A percentile compares a stretch with the other conserved stretches of the same genome.
These are phyloP conservation scores for Elsinoe arachidis DNA, from an alignment of 2,329 filamentous ascomycete genomes.

Conservation along the genomic window DNA sequence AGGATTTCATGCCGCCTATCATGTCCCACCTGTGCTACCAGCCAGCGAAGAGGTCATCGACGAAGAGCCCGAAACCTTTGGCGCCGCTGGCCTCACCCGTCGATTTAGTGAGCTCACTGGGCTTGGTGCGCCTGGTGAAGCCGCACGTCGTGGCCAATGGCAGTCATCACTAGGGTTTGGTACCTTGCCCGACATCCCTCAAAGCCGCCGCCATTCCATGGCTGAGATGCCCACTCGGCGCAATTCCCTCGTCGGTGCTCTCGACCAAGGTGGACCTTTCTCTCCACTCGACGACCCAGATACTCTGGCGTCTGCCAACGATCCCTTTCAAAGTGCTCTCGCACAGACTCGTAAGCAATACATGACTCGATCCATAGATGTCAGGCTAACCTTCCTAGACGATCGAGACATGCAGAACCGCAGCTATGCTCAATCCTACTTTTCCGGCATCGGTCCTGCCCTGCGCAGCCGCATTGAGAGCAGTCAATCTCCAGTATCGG, in stretches of 20 bases:
- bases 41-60: conserved; percentile 12
- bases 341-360: not conserved
- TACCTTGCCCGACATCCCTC: conserved; percentile 52
- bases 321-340: conserved; percentile 2
- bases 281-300: not conserved
- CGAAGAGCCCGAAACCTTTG: conserved; percentile 2
- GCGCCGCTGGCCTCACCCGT: conserved; percentile 9
- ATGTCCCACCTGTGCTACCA: not conserved
- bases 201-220: conserved; percentile 74
- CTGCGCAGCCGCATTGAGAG: conserved; percentile 16
- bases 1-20: conserved; percentile 15
- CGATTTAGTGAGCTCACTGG: conserved; percentile 13
- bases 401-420: conserved; percentile 15
- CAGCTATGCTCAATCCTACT: conserved; percentile 17
- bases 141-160: conserved; percentile 48
- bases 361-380: not conserved
- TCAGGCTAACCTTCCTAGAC: conserved; percentile 11
- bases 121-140: conserved; percentile 32
- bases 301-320: not conserved
- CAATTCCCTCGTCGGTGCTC: conserved; percentile 25
- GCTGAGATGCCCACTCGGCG: conserved; percentile 38
- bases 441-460: conserved; percentile 16
- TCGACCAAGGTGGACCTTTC: not conserved
- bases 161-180: conserved; percentile 62
- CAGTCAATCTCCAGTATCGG: conserved; percentile 18